A percentile compares a stretch with the other conserved stretches of the same genome.
These are phyloP conservation scores for Rugosomyces carneus DNA, from an alignment of 1,284 basidiomycete species.

Conservation along the genomic window DNA sequence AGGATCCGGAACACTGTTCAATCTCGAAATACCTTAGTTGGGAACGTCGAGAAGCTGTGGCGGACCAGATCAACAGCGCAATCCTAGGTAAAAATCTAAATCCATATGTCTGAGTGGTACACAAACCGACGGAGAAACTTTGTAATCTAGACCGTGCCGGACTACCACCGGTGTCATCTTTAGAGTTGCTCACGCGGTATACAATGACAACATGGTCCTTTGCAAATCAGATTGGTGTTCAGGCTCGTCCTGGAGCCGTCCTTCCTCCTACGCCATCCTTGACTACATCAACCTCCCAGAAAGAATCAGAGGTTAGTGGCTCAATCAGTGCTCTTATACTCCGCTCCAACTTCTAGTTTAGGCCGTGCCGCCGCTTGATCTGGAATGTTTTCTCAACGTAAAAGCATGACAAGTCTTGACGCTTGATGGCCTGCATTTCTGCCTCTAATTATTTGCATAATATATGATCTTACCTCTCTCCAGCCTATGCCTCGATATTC, in stretches of 20 bases:
- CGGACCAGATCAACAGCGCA: conserved; percentile 82
- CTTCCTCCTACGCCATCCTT: conserved; percentile 33
- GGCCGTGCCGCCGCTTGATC: conserved; percentile 42
- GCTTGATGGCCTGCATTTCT: neutral
- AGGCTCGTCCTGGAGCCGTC: conserved; percentile 35
- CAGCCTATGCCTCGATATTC: neutral
- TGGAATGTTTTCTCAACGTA: conserved; percentile 42
- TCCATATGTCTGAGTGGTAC: neutral
- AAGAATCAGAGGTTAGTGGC: conserved; percentile 22
- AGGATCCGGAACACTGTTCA: conserved; percentile 62
- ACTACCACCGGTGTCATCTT: conserved; percentile 46
- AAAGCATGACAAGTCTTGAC: conserved; percentile 25
- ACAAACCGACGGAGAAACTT: conserved; percentile 6
- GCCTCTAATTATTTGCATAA: conserved; percentile 6
- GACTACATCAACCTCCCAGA: conserved; percentile 7
- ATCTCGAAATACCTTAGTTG: conserved; percentile 67
- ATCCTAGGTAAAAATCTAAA: conserved; percentile 53
- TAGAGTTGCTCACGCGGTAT: conserved; percentile 59
- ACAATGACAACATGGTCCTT: conserved; percentile 51
- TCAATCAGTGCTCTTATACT: neutral
- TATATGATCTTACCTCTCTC: conserved; percentile 1
- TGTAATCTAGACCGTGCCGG: conserved; percentile 42
- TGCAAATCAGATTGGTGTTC: conserved; percentile 43
- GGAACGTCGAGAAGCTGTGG: conserved; percentile 69
- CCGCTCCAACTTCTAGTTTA: conserved; percentile 9